A percentile compares a stretch with the other conserved stretches of the same genome.
These are phyloP conservation scores for Leucosporidium creatinivorum DNA, from an alignment of 768 basidiomycete genomes.

Conservation along the genomic window DNA sequence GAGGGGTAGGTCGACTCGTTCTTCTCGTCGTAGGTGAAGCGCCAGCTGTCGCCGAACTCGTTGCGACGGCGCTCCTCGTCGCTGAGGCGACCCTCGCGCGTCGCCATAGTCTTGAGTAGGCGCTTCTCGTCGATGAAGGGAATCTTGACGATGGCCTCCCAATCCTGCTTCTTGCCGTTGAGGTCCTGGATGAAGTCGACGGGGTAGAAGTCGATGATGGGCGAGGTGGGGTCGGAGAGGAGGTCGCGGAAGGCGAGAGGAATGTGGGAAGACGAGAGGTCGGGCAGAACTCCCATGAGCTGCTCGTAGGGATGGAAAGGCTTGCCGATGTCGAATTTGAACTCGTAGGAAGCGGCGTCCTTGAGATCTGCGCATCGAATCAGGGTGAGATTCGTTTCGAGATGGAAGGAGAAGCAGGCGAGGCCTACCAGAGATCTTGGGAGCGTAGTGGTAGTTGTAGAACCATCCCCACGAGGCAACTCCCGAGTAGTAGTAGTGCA, in stretches of 20 bases:
- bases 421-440: conserved; percentile 78
- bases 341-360: conserved; percentile 67
- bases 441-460: conserved; percentile 96
- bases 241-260: conserved; percentile 81
- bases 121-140: conserved; percentile 86
- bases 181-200: conserved; percentile 81
- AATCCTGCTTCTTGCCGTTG: conserved; percentile 97
- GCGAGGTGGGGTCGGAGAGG: conserved; percentile 74
- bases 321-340: conserved; percentile 73
- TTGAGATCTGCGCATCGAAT: conserved; percentile 48
- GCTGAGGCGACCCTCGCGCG: conserved; percentile 47
- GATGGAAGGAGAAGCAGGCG: not conserved
- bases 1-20: conserved; percentile 67
- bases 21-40: conserved; percentile 61
- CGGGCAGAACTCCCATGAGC: conserved; percentile 93
- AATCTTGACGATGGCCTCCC: conserved; percentile 98
- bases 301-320: conserved; percentile 94
- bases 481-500: conserved; percentile 97
- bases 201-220: conserved; percentile 93
- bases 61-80: conserved; percentile 71
- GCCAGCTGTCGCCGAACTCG: conserved; percentile 66
- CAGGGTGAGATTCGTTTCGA: not conserved
- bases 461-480: conserved; percentile 99
- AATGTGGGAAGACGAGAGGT: conserved; percentile 79
- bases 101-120: conserved; percentile 70